Evolutionary conservation across 2,329 filamentous ascomycete species (phyloP).

Genomic region (Sclerotinia glacialis): DNA sequence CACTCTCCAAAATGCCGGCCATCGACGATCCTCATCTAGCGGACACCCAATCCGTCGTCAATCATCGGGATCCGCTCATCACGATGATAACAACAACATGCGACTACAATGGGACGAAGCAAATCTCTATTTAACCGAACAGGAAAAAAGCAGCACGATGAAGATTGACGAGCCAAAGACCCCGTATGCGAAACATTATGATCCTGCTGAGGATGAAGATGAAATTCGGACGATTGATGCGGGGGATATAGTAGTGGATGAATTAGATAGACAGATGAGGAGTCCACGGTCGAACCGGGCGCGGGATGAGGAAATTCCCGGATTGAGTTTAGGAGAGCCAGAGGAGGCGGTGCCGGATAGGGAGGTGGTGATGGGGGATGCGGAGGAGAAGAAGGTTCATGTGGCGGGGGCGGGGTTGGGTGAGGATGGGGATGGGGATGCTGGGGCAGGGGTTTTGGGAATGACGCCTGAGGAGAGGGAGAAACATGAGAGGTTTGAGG

Average conservation of each 20-base stretch:
- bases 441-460: conserved; percentile 48
- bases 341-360: conserved; percentile 65
- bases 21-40: conserved; percentile 79
- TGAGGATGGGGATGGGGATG: conserved; percentile 46
- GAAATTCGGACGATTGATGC: conserved; percentile 65
- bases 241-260: conserved; percentile 66
- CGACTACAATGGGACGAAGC: conserved; percentile 98
- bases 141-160: conserved; percentile 94
- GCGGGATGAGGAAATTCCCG: conserved; percentile 79
- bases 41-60: conserved; percentile 52
- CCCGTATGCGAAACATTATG: conserved; percentile 88
- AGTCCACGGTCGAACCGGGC: conserved; percentile 21
- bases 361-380: conserved; percentile 42
- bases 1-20: conserved; percentile 90
- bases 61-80: conserved; percentile 38
- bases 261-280: conserved; percentile 50
- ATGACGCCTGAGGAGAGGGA: conserved; percentile 72
- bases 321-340: conserved; percentile 86
- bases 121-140: conserved; percentile 94
- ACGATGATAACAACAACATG: conserved; percentile 54
- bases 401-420: conserved; percentile 52
- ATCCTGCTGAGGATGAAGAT: conserved; percentile 79
- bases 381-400: conserved; percentile 72
- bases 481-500: conserved; percentile 90
- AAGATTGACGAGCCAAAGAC: conserved; percentile 99